phyloP scores from a whole-genome alignment of 768 basidiomycete species.

The Suillus clintonianus region DNA sequence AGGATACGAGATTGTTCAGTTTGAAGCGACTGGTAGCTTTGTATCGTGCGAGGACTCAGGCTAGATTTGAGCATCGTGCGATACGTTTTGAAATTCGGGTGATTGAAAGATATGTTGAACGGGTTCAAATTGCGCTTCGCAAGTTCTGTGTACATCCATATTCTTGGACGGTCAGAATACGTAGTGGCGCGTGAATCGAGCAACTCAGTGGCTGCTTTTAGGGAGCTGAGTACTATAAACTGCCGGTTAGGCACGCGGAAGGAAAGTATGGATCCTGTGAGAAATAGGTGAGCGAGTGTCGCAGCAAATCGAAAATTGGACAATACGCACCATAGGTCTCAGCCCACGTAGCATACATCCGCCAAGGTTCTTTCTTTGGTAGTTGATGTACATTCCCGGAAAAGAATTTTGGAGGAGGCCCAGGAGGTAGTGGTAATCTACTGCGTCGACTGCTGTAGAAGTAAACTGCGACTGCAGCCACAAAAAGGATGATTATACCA shows the following conservation, averaged over 20 bases:
- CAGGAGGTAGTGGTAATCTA: slow-evolving; percentile 1
- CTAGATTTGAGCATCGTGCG: background rate
- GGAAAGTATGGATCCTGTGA: background rate
- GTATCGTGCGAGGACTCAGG: background rate
- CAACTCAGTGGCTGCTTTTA: background rate
- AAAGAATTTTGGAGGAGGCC: background rate
- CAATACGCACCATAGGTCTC: background rate
- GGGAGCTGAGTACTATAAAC: background rate
- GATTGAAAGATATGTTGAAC: background rate
- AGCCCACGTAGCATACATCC: background rate
- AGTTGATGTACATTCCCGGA: background rate
- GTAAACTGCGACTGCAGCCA: background rate
- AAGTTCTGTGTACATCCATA: slow-evolving; percentile 1
- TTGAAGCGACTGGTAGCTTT: background rate
- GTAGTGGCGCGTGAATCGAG: background rate
- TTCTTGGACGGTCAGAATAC: background rate
- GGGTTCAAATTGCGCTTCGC: background rate
- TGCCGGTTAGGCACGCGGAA: background rate
- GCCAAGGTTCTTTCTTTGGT: background rate
- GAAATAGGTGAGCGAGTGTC: background rate
- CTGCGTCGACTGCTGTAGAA: background rate
- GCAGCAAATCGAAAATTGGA: background rate
- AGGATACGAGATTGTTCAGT: background rate
- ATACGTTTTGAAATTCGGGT: slow-evolving; percentile 1
- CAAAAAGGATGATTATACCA: background rate